Evolutionary conservation across 225 moss, liverwort and hornwort species (phyloP), one percentile per base, ranked within the genome.

Genomic region (Pseudoscleropodium purum): DNA sequence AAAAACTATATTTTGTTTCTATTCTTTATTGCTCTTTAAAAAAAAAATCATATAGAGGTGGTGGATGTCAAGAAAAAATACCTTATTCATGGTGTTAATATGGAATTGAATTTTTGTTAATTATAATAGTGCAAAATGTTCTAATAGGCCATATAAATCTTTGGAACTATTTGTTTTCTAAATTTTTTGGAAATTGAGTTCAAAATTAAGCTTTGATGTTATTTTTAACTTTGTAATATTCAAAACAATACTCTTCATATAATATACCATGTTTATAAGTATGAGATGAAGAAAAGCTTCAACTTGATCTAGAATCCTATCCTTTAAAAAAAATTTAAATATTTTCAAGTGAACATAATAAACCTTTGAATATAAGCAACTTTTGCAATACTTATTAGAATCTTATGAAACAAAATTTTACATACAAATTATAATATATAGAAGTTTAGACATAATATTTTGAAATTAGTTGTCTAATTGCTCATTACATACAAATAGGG

Each of bases 1-100:
- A 0, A 21, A 21, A 14, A 49, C 33, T 0, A 0, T 9, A 14
- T 21, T 52, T 33, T 21, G 0, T 18, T 52, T 31, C 23, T 77
- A 6, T 34, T 15, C 23, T 23, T 34, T 23, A 51, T 8, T 72
- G 0, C 8, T 41, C 7, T 26, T 8, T 8, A 14, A 13, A 49
- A 76, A 2, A 57, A 20, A 2, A 8, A 18, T 21, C 18, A 6
- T 74, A 6, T 74, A 11, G 11, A 30, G 2, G 2, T 74, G 47
- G 0, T 10, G 2, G 6, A 47, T 47, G 30, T 47, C 56, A 45
- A 45, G 4, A 18, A 30, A 47, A 74, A 47, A 3, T 27, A 43
- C 29, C 4, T 30, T 29, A 39, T 13, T 69, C 2, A 69, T 69
- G 69, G 24, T n/a, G 21, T 72, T 72, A 72, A 72, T 2, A 41